phyloP scores from a whole-genome alignment of 768 basidiomycete species.

The Leccinum pellstonianum region DNA sequence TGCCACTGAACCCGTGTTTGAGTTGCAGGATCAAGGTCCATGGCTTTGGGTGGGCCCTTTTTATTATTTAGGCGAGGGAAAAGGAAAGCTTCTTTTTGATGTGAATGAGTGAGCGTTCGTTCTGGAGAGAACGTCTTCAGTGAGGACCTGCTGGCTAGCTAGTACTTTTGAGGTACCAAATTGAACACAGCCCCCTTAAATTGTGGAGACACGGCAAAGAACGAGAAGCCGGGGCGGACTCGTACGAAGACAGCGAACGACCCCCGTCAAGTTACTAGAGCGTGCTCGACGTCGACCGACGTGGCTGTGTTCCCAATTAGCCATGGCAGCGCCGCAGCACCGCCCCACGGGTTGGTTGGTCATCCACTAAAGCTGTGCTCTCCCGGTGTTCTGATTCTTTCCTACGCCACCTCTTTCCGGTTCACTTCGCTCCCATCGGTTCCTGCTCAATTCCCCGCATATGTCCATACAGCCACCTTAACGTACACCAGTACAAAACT shows the following conservation, averaged over 20 bases:
- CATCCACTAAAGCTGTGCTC: conserved; percentile 25
- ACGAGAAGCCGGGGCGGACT: conserved; percentile 13
- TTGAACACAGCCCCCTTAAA: conserved; percentile 19
- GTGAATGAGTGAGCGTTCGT: conserved; percentile 24
- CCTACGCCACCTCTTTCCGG: not conserved
- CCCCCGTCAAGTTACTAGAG: not conserved
- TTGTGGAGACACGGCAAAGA: conserved; percentile 4
- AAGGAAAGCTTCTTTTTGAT: conserved; percentile 34
- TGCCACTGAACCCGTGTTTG: conserved; percentile 36
- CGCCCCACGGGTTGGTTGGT: conserved; percentile 24
- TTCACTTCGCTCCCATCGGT: conserved; percentile 5
- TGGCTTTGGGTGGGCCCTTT: conserved; percentile 31
- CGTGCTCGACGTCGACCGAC: conserved; percentile 29
- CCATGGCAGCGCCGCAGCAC: conserved; percentile 35
- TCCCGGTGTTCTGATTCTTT: conserved; percentile 9
- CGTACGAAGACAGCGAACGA: too few relatives aligned
- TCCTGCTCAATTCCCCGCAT: not conserved
- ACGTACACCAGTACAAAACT: conserved; percentile 4
- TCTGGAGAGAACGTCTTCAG: conserved; percentile 28
- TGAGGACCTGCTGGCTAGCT: conserved; percentile 6
- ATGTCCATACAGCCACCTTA: not conserved
- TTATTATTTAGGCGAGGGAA: conserved; percentile 40
- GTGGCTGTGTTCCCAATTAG: conserved; percentile 37
- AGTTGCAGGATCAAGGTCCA: conserved; percentile 36
- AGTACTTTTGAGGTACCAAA: conserved; percentile 13